Conservation (phyloP, 441 rosid species). For the Dalechampia spathulata region DNA sequence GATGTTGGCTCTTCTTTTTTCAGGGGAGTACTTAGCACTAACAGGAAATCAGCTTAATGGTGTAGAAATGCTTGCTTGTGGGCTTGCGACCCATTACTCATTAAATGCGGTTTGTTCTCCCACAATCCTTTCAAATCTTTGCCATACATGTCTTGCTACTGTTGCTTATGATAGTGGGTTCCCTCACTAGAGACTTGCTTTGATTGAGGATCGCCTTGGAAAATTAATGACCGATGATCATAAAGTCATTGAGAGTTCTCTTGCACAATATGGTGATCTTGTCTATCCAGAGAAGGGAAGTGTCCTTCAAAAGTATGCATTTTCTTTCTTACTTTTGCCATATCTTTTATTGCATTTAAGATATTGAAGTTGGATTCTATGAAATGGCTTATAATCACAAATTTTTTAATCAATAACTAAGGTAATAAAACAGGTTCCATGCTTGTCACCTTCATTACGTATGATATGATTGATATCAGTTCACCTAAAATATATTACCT, state of each 20-base stretch:
- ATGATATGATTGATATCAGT: neutral
- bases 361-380: neutral
- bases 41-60: conserved; percentile 86
- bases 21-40: conserved; percentile 83
- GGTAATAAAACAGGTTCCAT: neutral
- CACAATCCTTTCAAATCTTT: too few species aligned
- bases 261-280: conserved; percentile 83
- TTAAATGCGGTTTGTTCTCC: conserved; percentile 49
- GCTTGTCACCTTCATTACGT: neutral
- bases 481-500: conserved; percentile 5
- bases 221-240: conserved; percentile 80
- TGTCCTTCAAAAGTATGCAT: conserved; percentile 46
- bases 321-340: neutral
- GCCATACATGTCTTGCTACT: conserved; percentile 11
- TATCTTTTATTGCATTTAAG: neutral
- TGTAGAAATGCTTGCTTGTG: conserved; percentile 80
- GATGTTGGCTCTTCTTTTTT: conserved; percentile 9
- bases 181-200: conserved; percentile 53
- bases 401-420: neutral
- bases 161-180: conserved; percentile 4
- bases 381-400: neutral
- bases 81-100: conserved; percentile 83
- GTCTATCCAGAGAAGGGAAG: conserved; percentile 67
- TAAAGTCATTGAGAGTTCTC: conserved; percentile 56
- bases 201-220: conserved; percentile 75